A percentile compares a stretch with the other conserved stretches of the same genome.
Evolutionary conservation across 192 early-diverging fungal species (phyloP).

Genomic region (Dissophora globulifera): DNA sequence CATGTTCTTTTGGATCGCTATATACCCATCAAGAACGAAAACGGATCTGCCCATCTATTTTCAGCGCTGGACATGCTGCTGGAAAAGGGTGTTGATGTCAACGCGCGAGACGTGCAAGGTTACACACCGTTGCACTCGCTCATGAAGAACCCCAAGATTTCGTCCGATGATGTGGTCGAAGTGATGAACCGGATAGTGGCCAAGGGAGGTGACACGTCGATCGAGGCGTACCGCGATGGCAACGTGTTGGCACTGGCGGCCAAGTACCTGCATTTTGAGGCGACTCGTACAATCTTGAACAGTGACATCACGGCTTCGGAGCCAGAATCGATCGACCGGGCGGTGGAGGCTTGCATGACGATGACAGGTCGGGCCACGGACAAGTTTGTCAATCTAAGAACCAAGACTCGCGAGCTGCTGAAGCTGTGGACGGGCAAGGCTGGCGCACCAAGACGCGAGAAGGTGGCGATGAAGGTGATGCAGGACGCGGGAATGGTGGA

Average conservation of each 20-base stretch:
- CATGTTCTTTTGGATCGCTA: slow-evolving; percentile 50
- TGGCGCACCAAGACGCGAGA: slow-evolving; percentile 34
- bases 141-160: slow-evolving; percentile 96
- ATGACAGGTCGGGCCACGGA: slow-evolving; percentile 50
- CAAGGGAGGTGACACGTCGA: slow-evolving; percentile 45
- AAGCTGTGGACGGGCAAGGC: slow-evolving; percentile 45
- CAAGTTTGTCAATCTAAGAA: slow-evolving; percentile 50
- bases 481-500: slow-evolving; percentile 38
- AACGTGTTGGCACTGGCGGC: slow-evolving; percentile 46
- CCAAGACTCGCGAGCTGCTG: slow-evolving; percentile 45
- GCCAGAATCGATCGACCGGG: slow-evolving; percentile 45
- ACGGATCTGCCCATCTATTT: slow-evolving; percentile 36
- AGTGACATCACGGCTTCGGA: slow-evolving; percentile 34
- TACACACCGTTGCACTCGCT: slow-evolving; percentile 64
- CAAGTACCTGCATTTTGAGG: slow-evolving; percentile 51
- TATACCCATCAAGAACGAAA: slow-evolving; percentile 49
- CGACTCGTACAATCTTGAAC: slow-evolving; percentile 23
- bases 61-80: slow-evolving; percentile 31
- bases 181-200: slow-evolving; percentile 29
- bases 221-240: slow-evolving; percentile 27
- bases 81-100: slow-evolving; percentile 22
- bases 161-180: slow-evolving; percentile 70
- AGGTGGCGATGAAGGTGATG: slow-evolving; percentile 28
- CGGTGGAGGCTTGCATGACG: slow-evolving; percentile 47
- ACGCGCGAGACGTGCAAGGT: slow-evolving; percentile 42